phyloP scores from a whole-genome alignment of 257 asterid genomes.

The Echium plantagineum region DNA sequence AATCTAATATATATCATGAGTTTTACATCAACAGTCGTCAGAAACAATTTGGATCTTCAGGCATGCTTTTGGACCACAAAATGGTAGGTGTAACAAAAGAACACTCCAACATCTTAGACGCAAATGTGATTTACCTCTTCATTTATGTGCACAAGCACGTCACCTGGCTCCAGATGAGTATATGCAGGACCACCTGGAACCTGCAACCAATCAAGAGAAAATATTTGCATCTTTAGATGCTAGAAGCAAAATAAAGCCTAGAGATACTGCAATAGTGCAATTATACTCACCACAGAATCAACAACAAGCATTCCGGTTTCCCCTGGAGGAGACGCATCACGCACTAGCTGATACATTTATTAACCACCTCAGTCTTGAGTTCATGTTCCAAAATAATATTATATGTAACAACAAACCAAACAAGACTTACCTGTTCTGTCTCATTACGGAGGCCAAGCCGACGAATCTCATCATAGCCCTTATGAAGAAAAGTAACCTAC shows the following conservation, averaged over 20 bases:
- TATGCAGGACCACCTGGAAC: conserved; percentile 97
- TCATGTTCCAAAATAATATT: background rate
- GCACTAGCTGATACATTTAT: conserved; percentile 58
- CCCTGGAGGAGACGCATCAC: conserved; percentile 72
- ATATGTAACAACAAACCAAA: conserved; percentile 4
- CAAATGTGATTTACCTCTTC: conserved; percentile 59
- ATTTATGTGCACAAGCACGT: conserved; percentile 79
- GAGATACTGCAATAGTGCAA: conserved; percentile 12
- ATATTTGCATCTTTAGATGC: background rate
- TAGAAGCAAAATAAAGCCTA: background rate
- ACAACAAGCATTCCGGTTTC: conserved; percentile 99
- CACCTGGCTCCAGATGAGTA: conserved; percentile 93
- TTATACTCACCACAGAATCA: conserved; percentile 78
- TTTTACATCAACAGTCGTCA: too few species aligned
- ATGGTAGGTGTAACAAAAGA: background rate
- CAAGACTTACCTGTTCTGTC: conserved; percentile 66
- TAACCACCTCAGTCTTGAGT: conserved; percentile 4
- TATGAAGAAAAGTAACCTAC: conserved; percentile 88
- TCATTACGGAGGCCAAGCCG: conserved; percentile 88
- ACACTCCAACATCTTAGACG: background rate
- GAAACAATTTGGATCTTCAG: too few species aligned
- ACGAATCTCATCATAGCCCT: conserved; percentile 96
- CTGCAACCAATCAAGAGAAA: conserved; percentile 29
- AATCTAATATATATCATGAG: too few species aligned
- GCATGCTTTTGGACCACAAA: background rate